Evolutionary conservation across 208 protist species (phyloP), one percentile per base, ranked within the genome.

Genomic region (Cochliopodium minus): DNA sequence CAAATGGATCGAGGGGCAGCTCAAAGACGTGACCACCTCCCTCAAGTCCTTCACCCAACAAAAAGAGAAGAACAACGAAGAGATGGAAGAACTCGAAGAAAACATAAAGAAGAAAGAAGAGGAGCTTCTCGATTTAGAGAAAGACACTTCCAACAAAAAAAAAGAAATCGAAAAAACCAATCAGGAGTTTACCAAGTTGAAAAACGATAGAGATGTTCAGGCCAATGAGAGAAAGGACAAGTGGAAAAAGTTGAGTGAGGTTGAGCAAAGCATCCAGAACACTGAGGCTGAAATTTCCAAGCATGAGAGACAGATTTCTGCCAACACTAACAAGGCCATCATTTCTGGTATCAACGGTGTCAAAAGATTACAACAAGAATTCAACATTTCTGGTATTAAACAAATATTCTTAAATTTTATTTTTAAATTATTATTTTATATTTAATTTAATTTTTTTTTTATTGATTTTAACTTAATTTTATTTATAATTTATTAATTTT

Each of bases 1-100:
- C 67, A 57, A 48, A 32, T 92, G 79, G 74, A 54, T 96, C 26
- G 39, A 28, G 7, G 60, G 69, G n/a, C 84, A 94, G 67, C n/a
- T n/a, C n/a, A n/a, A n/a, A n/a, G n/a, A n/a, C n/a, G n/a, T n/a
- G n/a, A n/a, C n/a, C n/a, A n/a, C n/a, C n/a, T n/a, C n/a, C n/a
- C n/a, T n/a, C n/a, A n/a, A n/a, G n/a, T n/a, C n/a, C n/a, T n/a
- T n/a, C n/a, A n/a, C n/a, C n/a, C n/a, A n/a, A n/a, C n/a, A n/a
- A n/a, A 32, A 30, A 35, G 29, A 50, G 51, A 46, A 35, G 33
- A 42, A 23, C 26, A 43, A 36, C 15, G 63, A 59, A 40, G 10
- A 47, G 20, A n/a, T 26, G 22, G 43, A 62, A 49, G 67, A 72
- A 62, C 20, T 46, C 59, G 25, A 72, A 54, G 43, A 65, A 71